A percentile compares a stretch with the other conserved stretches of the same genome.
phyloP scores from a whole-genome alignment of 2,329 filamentous ascomycete genomes.

The Microsporum audouinii region DNA sequence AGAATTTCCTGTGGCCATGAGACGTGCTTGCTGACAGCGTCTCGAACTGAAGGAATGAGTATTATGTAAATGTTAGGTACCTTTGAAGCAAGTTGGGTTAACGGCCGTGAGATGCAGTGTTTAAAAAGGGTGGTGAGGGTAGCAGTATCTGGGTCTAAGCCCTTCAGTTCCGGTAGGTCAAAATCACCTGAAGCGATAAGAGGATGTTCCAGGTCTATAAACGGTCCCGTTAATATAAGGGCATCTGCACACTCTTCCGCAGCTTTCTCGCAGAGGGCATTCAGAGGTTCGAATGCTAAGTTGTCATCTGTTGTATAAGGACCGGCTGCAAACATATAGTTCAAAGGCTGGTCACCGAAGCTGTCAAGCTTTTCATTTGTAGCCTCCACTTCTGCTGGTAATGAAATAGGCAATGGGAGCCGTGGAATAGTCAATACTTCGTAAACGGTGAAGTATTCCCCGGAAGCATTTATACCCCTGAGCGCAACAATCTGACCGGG shows the following conservation, averaged over 20 bases:
- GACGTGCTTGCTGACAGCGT: constrained; percentile 69
- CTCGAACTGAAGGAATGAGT: constrained; percentile 70
- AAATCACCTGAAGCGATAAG: constrained; percentile 71
- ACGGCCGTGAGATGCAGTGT: constrained; percentile 60
- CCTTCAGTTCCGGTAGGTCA: constrained; percentile 57
- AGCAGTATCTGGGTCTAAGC: constrained; percentile 61
- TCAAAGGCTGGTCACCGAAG: constrained; percentile 58
- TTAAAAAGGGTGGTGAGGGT: constrained; percentile 77
- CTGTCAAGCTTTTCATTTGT: constrained; percentile 59
- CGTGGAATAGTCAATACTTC: constrained; percentile 66
- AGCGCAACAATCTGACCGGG: constrained; percentile 89
- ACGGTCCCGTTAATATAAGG: constrained; percentile 72
- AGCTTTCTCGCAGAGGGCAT: constrained; percentile 67
- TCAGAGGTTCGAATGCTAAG: constrained; percentile 76
- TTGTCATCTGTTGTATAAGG: constrained; percentile 91
- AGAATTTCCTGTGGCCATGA: constrained; percentile 75
- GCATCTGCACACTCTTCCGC: constrained; percentile 64
- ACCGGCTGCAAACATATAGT: constrained; percentile 65
- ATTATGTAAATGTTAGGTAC: constrained; percentile 74
- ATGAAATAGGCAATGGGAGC: constrained; percentile 61
- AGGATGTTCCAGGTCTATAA: constrained; percentile 85
- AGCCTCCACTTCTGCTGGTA: constrained; percentile 51
- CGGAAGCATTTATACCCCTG: constrained; percentile 74
- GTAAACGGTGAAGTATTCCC: constrained; percentile 67
- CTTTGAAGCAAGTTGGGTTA: constrained; percentile 57